Base-by-base conservation (phyloP, 2,329 filamentous ascomycete genomes). In the Talaromyces sp. region DNA sequence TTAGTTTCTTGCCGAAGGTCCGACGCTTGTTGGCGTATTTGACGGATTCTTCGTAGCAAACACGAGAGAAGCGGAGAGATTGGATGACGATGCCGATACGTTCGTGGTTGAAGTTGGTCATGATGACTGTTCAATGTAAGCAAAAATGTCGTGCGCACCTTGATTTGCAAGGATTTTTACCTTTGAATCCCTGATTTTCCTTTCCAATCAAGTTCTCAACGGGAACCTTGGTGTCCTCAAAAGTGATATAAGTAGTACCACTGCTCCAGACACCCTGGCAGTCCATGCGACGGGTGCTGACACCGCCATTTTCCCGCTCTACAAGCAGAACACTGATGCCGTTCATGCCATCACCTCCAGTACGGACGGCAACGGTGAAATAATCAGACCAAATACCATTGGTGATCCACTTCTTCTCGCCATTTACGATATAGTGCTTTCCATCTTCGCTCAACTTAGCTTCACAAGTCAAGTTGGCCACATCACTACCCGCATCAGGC, bases 31-130 rank as follows among this genome's bases (percentile, higher is more conserved):
- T 91, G 66, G 92, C 93, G 80, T 97, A 99, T 78, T 96, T 96
- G 77, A 98, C 86, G 25, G 90, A 91, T 80, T 99, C 95, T 76
- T 98, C 93, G 82, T 92, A 96, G 84, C 93, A 97, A 68, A 98
- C 93, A 68, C 95, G 92, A 48, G 91, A 88, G 85, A 99, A 98
- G 72, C 95, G 92, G 67, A 97, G 78, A 72, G 88, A 96, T 80
- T 99, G 95, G 81, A 98, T 98, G 80, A 98, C 93, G 79, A 99
- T 98, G 66, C 95, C 95, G 70, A 99, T 93, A 66, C 95, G 91
- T 82, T 99, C 95, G 83, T 98, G 95, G 85, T 98, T 98, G 84
- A 97, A 97, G 84, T 97, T 97, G 76, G 92, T 97, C 93, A 98
- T 98, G 83, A 99, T 93, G 74, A 96, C 92, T 85, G 64, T 60